Conservation (phyloP, 2,329 filamentous ascomycete genomes). For the Chaetomiaceae sp. region DNA sequence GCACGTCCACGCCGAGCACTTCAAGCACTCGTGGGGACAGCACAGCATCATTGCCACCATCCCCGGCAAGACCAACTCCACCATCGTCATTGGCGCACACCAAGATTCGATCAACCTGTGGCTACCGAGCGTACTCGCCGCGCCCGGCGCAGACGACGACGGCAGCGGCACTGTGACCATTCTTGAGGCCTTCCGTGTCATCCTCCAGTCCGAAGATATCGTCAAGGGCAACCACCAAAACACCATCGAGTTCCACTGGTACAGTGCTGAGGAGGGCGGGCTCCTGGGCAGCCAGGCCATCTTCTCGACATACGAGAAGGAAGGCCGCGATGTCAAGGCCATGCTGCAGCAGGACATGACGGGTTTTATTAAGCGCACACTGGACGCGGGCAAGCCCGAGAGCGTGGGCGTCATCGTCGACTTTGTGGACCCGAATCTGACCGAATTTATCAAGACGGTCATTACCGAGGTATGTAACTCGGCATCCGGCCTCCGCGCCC, state of each 20-base stretch:
- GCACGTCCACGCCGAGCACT: conserved; percentile 65
- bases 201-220: conserved; percentile 69
- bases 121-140: conserved; percentile 74
- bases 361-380: conserved; percentile 76
- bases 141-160: conserved; percentile 93
- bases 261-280: conserved; percentile 84
- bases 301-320: conserved; percentile 74
- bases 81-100: conserved; percentile 84
- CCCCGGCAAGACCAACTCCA: conserved; percentile 78
- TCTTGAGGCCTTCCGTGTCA: conserved; percentile 78
- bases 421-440: conserved; percentile 77
- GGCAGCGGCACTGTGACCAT: conserved; percentile 92
- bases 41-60: conserved; percentile 88
- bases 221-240: conserved; percentile 69
- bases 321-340: conserved; percentile 73
- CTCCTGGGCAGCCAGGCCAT: conserved; percentile 85
- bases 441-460: conserved; percentile 84
- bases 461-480: conserved; percentile 56
- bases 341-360: conserved; percentile 99
- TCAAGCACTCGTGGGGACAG: conserved; percentile 83
- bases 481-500: background rate
- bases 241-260: conserved; percentile 96
- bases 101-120: conserved; percentile 95
- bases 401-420: conserved; percentile 90
- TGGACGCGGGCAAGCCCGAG: conserved; percentile 78